Evolutionary conservation across 805 yeast genomes (phyloP).

Genomic region (Kockiozyma suomiensis): DNA sequence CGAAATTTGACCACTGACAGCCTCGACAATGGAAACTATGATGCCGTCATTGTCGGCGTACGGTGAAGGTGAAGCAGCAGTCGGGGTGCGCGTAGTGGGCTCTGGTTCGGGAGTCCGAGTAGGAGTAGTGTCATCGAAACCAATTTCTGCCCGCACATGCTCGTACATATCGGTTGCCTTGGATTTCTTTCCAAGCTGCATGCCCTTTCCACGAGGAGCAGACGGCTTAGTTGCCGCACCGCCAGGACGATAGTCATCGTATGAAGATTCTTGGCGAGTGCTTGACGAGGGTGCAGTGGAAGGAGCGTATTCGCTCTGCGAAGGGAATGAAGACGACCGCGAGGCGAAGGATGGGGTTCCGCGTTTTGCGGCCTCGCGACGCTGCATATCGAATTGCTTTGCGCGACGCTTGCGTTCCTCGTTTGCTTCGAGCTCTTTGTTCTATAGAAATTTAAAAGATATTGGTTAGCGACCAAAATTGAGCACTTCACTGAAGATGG

Average conservation of each 20-base stretch:
- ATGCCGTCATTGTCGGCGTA: constrained; percentile 65
- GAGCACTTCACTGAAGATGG: no score
- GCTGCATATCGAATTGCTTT: constrained; percentile 65
- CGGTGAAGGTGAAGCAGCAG: constrained; percentile 18
- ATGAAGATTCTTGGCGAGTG: constrained; percentile 20
- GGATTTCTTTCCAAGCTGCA: constrained; percentile 71
- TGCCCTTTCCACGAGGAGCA: constrained; percentile 63
- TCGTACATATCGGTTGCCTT: constrained; percentile 39
- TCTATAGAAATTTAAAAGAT: no score
- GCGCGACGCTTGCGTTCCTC: constrained; percentile 97
- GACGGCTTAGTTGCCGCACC: constrained; percentile 20
- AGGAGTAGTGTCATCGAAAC: constrained; percentile 37
- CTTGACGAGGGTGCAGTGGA: constrained; percentile 25
- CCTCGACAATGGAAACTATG: constrained; percentile 74
- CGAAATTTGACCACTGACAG: constrained; percentile 70
- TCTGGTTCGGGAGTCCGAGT: constrained; percentile 35
- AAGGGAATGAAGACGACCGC: constrained; percentile 22
- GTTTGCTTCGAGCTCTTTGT: constrained; percentile 94
- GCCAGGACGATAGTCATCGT: constrained; percentile 23
- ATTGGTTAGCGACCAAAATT: no score
- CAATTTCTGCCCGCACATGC: constrained; percentile 41
- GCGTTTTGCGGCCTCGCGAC: constrained; percentile 51
- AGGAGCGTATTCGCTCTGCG: constrained; percentile 25
- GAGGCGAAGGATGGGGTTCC: constrained; percentile 27
- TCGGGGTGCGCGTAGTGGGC: constrained; percentile 36